These are phyloP conservation scores for Fusarium bactridioides DNA, from an alignment of 2,329 filamentous ascomycete genomes.

Conservation along the genomic window DNA sequence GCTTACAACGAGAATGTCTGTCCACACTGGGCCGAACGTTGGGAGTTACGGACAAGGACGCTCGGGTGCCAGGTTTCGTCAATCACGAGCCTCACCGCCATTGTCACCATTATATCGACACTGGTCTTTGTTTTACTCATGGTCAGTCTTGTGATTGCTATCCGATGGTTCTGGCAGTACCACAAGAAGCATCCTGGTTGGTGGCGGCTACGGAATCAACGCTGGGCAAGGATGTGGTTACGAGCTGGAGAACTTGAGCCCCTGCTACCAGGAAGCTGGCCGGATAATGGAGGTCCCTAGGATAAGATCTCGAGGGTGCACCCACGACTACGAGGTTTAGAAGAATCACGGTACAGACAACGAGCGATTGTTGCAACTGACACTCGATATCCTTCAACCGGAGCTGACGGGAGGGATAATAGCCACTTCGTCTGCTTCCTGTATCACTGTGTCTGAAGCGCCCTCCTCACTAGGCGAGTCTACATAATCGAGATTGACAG, in stretches of 20 bases:
- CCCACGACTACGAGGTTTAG: constrained; percentile 14
- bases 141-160: constrained; percentile 31
- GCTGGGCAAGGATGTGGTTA: constrained; percentile 19
- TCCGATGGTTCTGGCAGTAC: constrained; percentile 33
- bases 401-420: constrained; percentile 91
- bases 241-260: constrained; percentile 44
- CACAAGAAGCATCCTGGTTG: constrained; percentile 32
- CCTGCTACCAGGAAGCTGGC: constrained; percentile 35
- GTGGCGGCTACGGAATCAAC: constrained; percentile 17
- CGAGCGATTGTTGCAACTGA: constrained; percentile 18
- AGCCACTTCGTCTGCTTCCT: constrained; percentile 82
- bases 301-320: neutral
- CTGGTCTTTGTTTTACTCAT: constrained; percentile 39
- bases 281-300: neutral
- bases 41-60: constrained; percentile 49
- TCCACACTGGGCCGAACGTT: constrained; percentile 56
- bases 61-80: constrained; percentile 49
- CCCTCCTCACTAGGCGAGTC: constrained; percentile 64
- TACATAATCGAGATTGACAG: constrained; percentile 83
- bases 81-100: constrained; percentile 44
- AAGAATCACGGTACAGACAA: neutral
- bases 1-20: constrained; percentile 59
- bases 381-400: constrained; percentile 59
- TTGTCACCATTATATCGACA: constrained; percentile 42
- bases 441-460: constrained; percentile 59